Evolutionary conservation across 2,329 filamentous ascomycete genomes (phyloP).

Genomic region (Venturia effusa): DNA sequence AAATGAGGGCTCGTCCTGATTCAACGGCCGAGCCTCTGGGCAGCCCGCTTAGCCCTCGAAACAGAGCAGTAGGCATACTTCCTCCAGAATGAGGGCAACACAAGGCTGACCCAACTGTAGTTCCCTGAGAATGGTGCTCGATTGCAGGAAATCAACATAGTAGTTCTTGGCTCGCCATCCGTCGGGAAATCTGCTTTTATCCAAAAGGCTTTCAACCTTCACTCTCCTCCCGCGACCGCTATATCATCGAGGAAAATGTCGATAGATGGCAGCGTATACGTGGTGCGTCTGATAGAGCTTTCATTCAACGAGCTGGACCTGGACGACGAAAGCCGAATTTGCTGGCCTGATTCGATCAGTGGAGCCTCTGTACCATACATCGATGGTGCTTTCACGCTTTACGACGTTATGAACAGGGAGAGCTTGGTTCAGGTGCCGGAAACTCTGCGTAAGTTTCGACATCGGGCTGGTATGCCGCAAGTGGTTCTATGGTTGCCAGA

Average conservation of each 20-base stretch:
- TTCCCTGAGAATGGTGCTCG: constrained; percentile 15
- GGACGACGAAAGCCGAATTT: constrained; percentile 39
- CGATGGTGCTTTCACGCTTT: constrained; percentile 75
- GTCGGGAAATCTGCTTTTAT: constrained; percentile 52
- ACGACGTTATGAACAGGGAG: constrained; percentile 72
- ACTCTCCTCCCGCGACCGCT: constrained; percentile 30
- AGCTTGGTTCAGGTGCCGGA: constrained; percentile 65
- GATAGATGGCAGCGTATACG: constrained; percentile 43
- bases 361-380: constrained; percentile 63
- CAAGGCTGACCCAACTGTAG: constrained; percentile 6
- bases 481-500: background rate
- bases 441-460: constrained; percentile 56
- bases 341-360: constrained; percentile 46
- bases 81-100: background rate
- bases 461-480: background rate
- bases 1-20: constrained; percentile 12
- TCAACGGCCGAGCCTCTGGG: constrained; percentile 11
- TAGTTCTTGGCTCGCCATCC: constrained; percentile 42
- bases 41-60: constrained; percentile 10
- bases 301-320: constrained; percentile 40
- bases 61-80: background rate
- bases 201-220: constrained; percentile 44
- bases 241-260: constrained; percentile 43
- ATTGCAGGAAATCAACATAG: constrained; percentile 47
- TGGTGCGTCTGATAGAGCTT: constrained; percentile 48